Base-by-base conservation (phyloP, 2,329 filamentous ascomycete species). In the Ustulina deusta region DNA sequence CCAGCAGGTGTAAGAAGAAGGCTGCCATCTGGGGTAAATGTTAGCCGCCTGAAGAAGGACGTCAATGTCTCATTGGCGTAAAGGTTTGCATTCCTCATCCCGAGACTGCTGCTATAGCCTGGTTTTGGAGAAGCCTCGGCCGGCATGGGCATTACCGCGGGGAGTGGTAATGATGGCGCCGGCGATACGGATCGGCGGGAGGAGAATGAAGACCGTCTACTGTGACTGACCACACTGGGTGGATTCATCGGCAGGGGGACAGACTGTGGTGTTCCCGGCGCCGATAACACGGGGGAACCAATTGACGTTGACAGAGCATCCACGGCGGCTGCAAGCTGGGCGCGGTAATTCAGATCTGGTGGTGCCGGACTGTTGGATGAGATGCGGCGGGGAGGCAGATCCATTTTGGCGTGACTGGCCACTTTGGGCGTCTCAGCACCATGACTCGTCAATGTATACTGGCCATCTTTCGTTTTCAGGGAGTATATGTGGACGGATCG, bases 401-500 rank as follows among this genome's bases (percentile, higher is more conserved):
- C 96, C 84, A 97, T 95, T 82, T 89, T 90, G 73, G 84, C 81
- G 73, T 90, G 89, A 73, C 92, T 96, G 54, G 93, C 91, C 71
- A 98, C 86, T 78, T 94, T 94, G 68, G 92, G 90, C 22, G 93
- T 90, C 63, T 89, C 90, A 71, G 89, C 87, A 66, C 89, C 84
- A 65, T 86, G 84, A 63, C 82, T 85, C 66, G 78, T 79, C 58
- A 99, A 85, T 0, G 93, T 94, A 78, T 97, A 97, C 74, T 97
- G 93, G 34, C 96, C 96, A 75, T 99, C 96, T 77, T 98, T 99
- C 25, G 93, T 97, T 83, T 93, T 97, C 70, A 99, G 84, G 0
- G 92, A 95, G 82, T 99, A 99, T 73, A 99, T 96, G 80, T 99
- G 97, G 15, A 98, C 95, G 1, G 96, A 97, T 78, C 96, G 91